Percentiles rank a stretch among this genome's conserved stretches.
phyloP scores from a whole-genome alignment of 257 asterid species.

The Salvia splendens region DNA sequence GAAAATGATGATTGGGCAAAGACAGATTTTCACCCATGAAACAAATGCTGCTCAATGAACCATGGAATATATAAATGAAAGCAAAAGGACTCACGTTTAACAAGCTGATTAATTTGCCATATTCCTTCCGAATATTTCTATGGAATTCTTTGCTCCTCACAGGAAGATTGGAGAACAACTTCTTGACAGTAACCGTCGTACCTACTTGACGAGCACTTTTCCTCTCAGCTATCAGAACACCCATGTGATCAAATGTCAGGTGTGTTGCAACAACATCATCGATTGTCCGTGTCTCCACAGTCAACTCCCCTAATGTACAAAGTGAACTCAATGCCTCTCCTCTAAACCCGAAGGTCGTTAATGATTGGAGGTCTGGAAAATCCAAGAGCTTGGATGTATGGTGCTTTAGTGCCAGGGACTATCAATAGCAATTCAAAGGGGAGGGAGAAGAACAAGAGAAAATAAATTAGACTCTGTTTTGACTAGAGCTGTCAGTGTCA shows the following conservation, averaged over 20 bases:
- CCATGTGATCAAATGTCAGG: slow-evolving; percentile 71
- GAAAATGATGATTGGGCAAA: background rate
- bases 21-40: background rate
- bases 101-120: slow-evolving; percentile 80
- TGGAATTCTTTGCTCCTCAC: slow-evolving; percentile 91
- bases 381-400: slow-evolving; percentile 89
- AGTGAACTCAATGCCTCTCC: slow-evolving; percentile 99
- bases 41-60: slow-evolving; percentile 11
- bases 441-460: slow-evolving; percentile 4
- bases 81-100: slow-evolving; percentile 66
- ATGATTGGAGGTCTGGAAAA: slow-evolving; percentile 78
- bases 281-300: slow-evolving; percentile 81
- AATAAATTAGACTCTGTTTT: slow-evolving; percentile 8
- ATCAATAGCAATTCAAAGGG: slow-evolving; percentile 23
- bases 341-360: slow-evolving; percentile 88
- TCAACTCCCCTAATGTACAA: slow-evolving; percentile 77
- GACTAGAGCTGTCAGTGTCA: background rate
- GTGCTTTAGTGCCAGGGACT: slow-evolving; percentile 88
- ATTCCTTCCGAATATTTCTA: slow-evolving; percentile 84
- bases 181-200: slow-evolving; percentile 85
- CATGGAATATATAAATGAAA: slow-evolving; percentile 8
- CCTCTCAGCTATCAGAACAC: slow-evolving; percentile 68
- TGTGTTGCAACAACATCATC: slow-evolving; percentile 87
- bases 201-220: slow-evolving; percentile 93
- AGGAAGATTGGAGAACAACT: slow-evolving; percentile 82